Evolutionary conservation across 2,329 filamentous ascomycete species (phyloP).

Genomic region (Pezizomycotina sp.): DNA sequence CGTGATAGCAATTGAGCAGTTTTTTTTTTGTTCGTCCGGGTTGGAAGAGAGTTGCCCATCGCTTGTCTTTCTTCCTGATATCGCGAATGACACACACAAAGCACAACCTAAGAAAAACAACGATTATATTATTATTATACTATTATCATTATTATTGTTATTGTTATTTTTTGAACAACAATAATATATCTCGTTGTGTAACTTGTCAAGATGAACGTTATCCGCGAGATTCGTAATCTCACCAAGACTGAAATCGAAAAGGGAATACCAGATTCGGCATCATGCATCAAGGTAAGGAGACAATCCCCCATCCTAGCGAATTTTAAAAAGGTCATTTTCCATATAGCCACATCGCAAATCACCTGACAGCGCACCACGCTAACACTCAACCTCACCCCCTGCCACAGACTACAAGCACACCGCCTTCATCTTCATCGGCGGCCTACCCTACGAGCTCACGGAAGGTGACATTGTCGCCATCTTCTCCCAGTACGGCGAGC

Average conservation of each 20-base stretch:
- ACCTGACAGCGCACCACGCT: conserved; percentile 45
- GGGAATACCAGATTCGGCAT: conserved; percentile 37
- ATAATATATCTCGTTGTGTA: too few relatives aligned
- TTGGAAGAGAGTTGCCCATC: too few relatives aligned
- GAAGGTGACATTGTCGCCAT: conserved; percentile 94
- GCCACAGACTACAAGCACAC: conserved; percentile 97
- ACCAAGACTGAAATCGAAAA: conserved; percentile 91
- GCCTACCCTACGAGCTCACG: conserved; percentile 76
- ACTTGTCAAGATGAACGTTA: conserved; percentile 83
- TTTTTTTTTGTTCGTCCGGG: too few relatives aligned
- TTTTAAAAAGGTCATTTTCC: not conserved
- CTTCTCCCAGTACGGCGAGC: conserved; percentile 93
- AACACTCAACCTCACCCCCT: conserved; percentile 91
- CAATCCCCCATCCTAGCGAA: not conserved
- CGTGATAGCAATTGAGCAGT: too few relatives aligned
- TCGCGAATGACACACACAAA: too few relatives aligned
- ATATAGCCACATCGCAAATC: conserved; percentile 12
- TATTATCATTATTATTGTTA: too few relatives aligned
- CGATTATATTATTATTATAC: too few relatives aligned
- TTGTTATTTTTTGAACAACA: too few relatives aligned
- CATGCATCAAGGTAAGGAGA: conserved; percentile 24
- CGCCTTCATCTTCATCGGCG: conserved; percentile 90
- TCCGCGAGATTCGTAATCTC: conserved; percentile 77
- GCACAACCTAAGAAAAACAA: too few relatives aligned
- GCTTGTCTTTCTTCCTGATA: too few relatives aligned